Base-by-base conservation (phyloP, 176 grass and related monocot species). In the Panicum miliaceum region DNA sequence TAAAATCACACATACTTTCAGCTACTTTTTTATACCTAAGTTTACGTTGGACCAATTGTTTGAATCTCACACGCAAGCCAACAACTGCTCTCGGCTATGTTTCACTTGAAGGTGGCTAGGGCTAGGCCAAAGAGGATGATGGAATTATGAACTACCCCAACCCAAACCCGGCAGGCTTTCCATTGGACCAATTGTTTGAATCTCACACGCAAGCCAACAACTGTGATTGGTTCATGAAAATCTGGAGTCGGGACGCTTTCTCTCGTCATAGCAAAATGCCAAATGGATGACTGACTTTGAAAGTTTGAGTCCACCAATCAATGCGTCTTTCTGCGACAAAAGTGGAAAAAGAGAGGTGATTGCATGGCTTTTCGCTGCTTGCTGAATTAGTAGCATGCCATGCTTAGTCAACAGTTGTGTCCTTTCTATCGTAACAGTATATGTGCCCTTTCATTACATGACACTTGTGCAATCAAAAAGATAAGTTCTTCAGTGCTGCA, bases 331-430 rank as follows among this genome's bases (percentile, higher is more conserved):
- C 66, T 40, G 6, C 22, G 64, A 73, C 48, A 32, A 88, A 79
- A 36, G 12, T 74, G 46, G 5, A 12, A 77, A 71, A 53, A 37
- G 34, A 54, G 38, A 82, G 41, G 26, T 38, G 7, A 62, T 51
- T 34, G 38, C 34, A 10, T 41, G 40, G 56, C 48, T 61, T 61
- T 84, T 89, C 65, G 35, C 74, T 75, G 3, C 50, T 70, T 84
- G 42, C 38, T 8, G 20, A 71, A 71, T 70, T 37, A 64, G 48
- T 80, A 67, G 7, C 22, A 75, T 22, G 2, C 42, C 16, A 75
- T 75, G 38, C 38, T 27, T 81, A 22, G 61, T 48, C 8, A 12
- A 68, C 0, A 40, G 4, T 8, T 32, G 47, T 47, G 47, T 11
- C 15, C 50, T 34, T 84, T 16, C 4, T 8, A 2, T 63, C 11